phyloP scores from a whole-genome alignment of 2,329 filamentous ascomycete genomes.

The Helotiales sp. region DNA sequence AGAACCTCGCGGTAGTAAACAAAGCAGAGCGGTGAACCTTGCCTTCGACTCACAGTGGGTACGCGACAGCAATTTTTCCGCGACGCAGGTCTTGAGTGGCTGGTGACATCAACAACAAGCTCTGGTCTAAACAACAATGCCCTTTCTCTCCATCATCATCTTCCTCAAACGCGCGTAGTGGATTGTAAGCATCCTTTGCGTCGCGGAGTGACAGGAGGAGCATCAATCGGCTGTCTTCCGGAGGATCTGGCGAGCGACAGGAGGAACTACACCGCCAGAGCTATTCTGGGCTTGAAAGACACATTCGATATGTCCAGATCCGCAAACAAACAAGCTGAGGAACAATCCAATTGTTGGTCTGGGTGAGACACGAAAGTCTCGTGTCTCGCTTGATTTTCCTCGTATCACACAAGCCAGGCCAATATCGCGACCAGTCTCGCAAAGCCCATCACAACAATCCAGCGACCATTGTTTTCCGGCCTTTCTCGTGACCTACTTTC shows the following conservation, averaged over 20 bases:
- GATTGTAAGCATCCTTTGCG: not conserved
- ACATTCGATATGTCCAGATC: not conserved
- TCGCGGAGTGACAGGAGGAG: not conserved
- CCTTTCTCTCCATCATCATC: not conserved
- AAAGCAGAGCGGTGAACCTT: constrained; percentile 33
- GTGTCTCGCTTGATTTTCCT: constrained; percentile 3
- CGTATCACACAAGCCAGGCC: constrained; percentile 4
- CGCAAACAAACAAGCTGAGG: constrained; percentile 9
- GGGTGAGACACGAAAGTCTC: constrained; percentile 13
- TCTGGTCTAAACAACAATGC: not conserved
- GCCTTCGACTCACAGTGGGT: constrained; percentile 19
- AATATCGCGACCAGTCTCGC: not conserved
- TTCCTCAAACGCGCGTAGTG: constrained; percentile 15
- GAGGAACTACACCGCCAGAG: constrained; percentile 10
- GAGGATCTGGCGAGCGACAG: constrained; percentile 16
- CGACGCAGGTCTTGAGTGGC: constrained; percentile 28
- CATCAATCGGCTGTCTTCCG: constrained; percentile 7
- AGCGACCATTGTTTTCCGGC: not conserved
- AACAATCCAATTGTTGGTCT: constrained; percentile 11
- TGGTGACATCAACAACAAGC: constrained; percentile 20
- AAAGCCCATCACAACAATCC: not conserved
- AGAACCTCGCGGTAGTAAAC: constrained; percentile 14
- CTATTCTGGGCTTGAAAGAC: not conserved
- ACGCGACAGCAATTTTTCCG: constrained; percentile 28
- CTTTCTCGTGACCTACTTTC: not conserved